phyloP scores from a whole-genome alignment of 768 basidiomycete genomes.

The Lactarius hatsudake region DNA sequence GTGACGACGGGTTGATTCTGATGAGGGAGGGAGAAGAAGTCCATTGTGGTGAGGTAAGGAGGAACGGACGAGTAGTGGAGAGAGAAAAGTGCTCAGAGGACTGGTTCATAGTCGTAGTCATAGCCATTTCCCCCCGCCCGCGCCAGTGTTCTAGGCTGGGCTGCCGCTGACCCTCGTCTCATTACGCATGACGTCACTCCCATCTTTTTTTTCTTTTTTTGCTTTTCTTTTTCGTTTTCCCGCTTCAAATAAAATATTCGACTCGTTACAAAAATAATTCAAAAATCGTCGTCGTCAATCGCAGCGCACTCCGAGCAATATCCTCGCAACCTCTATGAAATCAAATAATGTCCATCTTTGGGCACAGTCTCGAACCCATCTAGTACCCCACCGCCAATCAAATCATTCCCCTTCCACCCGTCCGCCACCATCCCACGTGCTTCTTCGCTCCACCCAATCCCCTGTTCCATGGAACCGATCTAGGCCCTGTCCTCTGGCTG shows the following conservation, averaged over 20 bases:
- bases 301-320: neutral
- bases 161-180: neutral
- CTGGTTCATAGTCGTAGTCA: neutral
- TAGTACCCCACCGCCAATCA: conserved; percentile 16
- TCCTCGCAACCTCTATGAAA: neutral
- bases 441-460: conserved; percentile 21
- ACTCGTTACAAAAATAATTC: neutral
- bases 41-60: conserved; percentile 17
- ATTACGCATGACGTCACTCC: conserved; percentile 22
- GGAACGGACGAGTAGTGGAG: neutral
- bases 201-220: neutral
- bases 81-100: neutral
- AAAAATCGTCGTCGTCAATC: too few species aligned
- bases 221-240: neutral
- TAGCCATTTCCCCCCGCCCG: conserved; percentile 15
- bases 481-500: conserved; percentile 8
- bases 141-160: conserved; percentile 24
- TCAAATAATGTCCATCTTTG: neutral
- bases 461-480: conserved; percentile 15
- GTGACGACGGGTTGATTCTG: conserved; percentile 11
- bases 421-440: conserved; percentile 17
- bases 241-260: neutral
- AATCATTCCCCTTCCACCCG: conserved; percentile 4
- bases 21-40: conserved; percentile 29
- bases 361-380: conserved; percentile 19